Conservation (phyloP, 2,329 filamentous ascomycete genomes). For the Arachnomyces sp. region DNA sequence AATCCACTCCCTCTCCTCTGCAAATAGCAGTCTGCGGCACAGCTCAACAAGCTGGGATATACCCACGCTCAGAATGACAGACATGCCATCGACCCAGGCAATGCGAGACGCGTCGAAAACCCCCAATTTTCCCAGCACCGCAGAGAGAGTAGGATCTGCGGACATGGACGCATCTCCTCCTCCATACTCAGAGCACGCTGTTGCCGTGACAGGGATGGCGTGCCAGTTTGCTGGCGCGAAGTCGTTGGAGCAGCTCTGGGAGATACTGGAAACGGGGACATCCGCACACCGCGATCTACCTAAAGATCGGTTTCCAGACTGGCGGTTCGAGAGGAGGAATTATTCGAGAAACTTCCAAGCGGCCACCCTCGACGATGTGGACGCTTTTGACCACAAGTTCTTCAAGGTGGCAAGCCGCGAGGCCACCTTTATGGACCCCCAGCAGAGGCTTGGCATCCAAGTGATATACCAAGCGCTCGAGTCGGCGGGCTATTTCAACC, state of each 20-base stretch:
- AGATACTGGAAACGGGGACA: conserved; percentile 18
- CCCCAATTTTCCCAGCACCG: no score
- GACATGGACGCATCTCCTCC: no score
- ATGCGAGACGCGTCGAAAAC: no score
- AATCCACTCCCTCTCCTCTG: no score
- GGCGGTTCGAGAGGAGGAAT: conserved; percentile 6
- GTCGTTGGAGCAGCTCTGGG: conserved; percentile 29
- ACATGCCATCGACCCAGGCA: no score
- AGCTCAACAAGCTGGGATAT: no score
- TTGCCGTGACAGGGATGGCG: no score
- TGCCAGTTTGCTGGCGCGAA: no score
- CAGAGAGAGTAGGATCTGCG: no score
- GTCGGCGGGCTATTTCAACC: conserved; percentile 22
- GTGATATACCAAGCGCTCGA: conserved; percentile 26
- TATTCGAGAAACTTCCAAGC: conserved; percentile 18
- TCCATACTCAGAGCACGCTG: no score
- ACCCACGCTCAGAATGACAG: no score
- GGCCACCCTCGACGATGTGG: conserved; percentile 14
- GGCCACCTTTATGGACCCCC: conserved; percentile 23
- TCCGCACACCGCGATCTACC: conserved; percentile 18
- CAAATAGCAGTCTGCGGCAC: no score
- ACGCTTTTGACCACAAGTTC: conserved; percentile 26
- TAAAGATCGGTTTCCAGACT: conserved; percentile 8
- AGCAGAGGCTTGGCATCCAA: conserved; percentile 26
- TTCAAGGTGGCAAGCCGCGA: conserved; percentile 24